Evolutionary conservation across 768 basidiomycete genomes (phyloP), one percentile per base, ranked within the genome.

Genomic region (Lepiota brunneoincarnata): DNA sequence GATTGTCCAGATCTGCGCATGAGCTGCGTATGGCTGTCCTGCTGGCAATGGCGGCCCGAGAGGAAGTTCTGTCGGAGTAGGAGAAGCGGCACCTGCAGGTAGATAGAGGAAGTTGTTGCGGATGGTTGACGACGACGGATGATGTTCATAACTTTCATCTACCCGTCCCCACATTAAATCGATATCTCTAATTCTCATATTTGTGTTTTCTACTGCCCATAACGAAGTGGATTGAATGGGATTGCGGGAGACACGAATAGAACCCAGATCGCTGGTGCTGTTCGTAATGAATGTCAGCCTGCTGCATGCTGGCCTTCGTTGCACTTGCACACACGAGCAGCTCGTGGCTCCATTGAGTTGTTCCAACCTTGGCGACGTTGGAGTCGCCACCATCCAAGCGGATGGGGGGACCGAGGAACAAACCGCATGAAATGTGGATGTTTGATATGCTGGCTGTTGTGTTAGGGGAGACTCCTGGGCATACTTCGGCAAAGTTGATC

Each of bases 381-480:
- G 57, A 36, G 37, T 65, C 62, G 2, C 64, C 64, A 24, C 58
- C 59, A 7, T 65, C 64, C 2, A 58, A 49, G 15, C 64, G 58
- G 26, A 54, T 43, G 4, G 62, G 59, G 3, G 64, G 60, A 1
- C 51, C 62, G 2, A 62, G 37, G 40, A 63, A 58, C 31, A 61
- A 31, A 4, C 54, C 54, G 31, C 62, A 65, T 10, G 56, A 41
- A 6, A 63, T 61, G 17, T 59, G 59, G 38, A 62, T 57, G 28
- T 63, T 65, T 11, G 56, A 42, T 14, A 63, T 60, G 21, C 63
- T 61, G 3, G 60, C 60, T 0, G 34, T 55, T n/a, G 63, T 62
- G 2, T 1, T 11, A 6, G 57, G 59, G 1, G 60, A 60, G 37
- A 56, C 63, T 9, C 62, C 62, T 15, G 51, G 18, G n/a, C 64